Conservation (phyloP, 495 filamentous ascomycete genomes). For the Neurospora tetraspora region DNA sequence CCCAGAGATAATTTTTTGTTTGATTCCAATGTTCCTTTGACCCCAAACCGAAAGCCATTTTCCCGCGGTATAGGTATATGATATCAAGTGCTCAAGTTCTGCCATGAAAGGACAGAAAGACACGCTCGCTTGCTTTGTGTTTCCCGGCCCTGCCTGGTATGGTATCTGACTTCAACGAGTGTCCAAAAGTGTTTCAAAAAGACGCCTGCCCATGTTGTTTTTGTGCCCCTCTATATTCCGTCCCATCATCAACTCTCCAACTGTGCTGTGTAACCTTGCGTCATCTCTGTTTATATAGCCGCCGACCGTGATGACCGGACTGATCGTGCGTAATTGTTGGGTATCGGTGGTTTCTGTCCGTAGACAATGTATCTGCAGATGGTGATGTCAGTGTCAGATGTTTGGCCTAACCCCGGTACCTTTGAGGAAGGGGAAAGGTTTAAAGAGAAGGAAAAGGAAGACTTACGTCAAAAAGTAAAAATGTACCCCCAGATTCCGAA, state of each 20-base stretch:
- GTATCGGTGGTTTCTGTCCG: slow-evolving; percentile 3
- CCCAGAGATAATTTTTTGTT: background rate
- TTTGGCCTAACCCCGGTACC: background rate
- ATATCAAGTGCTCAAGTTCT: background rate
- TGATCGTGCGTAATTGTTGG: background rate
- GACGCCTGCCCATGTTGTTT: background rate
- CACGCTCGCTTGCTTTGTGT: background rate
- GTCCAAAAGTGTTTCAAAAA: background rate
- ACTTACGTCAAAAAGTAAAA: slow-evolving; percentile 37
- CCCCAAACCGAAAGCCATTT: background rate
- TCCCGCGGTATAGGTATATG: background rate
- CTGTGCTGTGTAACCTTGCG: background rate
- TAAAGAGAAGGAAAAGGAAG: background rate
- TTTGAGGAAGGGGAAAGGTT: background rate
- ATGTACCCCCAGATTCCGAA: slow-evolving; percentile 41
- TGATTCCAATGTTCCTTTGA: background rate
- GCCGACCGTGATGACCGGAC: background rate
- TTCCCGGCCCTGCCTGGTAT: background rate
- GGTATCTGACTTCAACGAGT: background rate
- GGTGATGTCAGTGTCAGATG: background rate
- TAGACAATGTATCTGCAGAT: slow-evolving; percentile 3
- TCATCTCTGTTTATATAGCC: background rate
- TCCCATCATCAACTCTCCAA: background rate
- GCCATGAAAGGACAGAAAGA: background rate
- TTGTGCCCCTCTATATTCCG: background rate